A percentile compares a stretch with the other conserved stretches of the same genome.
Evolutionary conservation across 139 green algal species (phyloP).

Genomic region (Pleodorina starrii): DNA sequence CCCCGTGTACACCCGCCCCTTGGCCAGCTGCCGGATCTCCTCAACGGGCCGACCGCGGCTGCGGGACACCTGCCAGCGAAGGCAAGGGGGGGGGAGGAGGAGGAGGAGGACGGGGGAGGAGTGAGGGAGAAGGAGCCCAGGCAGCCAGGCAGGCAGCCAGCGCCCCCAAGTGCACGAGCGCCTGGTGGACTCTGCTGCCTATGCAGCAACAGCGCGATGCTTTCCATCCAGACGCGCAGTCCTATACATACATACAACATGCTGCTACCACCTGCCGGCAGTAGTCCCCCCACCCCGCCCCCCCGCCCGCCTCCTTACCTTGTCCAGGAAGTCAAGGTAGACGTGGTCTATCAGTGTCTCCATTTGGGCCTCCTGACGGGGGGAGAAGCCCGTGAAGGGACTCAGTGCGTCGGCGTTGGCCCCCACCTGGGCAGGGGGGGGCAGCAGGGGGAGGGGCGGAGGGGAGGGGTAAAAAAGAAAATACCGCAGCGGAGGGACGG

Average conservation of each 20-base stretch:
- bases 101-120: no score
- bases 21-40: slow-evolving; percentile 66
- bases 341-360: slow-evolving; percentile 65
- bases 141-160: no score
- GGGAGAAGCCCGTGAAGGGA: slow-evolving; percentile 50
- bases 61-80: slow-evolving; percentile 67
- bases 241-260: no score
- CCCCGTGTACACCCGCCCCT: slow-evolving; percentile 93
- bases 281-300: background rate
- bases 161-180: no score
- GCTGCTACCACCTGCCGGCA: no score
- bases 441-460: background rate
- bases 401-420: slow-evolving; percentile 63
- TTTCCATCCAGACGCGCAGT: no score
- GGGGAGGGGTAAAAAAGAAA: no score
- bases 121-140: no score
- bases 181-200: no score
- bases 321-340: slow-evolving; percentile 88
- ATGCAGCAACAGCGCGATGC: no score
- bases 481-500: no score
- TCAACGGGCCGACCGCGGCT: slow-evolving; percentile 53
- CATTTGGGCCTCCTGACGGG: slow-evolving; percentile 48
- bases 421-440: slow-evolving; percentile 8
- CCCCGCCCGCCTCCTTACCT: slow-evolving; percentile 22
- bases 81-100: no score